Conservation (phyloP, 2,329 filamentous ascomycete genomes). For the Malbranchea zuffiana region DNA sequence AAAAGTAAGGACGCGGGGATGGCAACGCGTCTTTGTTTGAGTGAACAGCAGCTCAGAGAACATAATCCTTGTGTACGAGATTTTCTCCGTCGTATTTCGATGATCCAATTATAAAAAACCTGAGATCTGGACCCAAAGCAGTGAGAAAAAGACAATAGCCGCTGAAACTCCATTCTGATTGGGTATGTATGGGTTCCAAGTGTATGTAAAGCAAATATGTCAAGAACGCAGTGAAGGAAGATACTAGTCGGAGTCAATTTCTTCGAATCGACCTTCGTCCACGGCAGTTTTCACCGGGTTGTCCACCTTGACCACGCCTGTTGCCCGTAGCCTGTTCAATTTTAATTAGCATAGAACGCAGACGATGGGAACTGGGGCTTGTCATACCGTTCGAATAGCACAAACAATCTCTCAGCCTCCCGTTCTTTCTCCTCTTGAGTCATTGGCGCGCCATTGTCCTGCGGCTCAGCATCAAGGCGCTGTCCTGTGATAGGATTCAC, state of each 20-base stretch:
- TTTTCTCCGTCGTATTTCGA: too few relatives aligned
- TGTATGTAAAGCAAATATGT: too few relatives aligned
- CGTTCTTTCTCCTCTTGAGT: slow-evolving; percentile 82
- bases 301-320: slow-evolving; percentile 63
- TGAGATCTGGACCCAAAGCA: too few relatives aligned
- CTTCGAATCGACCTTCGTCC: slow-evolving; percentile 59
- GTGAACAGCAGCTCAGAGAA: too few relatives aligned
- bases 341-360: not conserved
- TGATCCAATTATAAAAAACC: too few relatives aligned
- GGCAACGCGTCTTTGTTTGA: too few relatives aligned
- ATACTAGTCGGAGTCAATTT: slow-evolving; percentile 53
- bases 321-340: slow-evolving; percentile 50
- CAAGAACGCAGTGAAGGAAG: too few relatives aligned
- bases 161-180: too few relatives aligned
- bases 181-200: too few relatives aligned
- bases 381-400: slow-evolving; percentile 69
- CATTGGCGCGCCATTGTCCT: slow-evolving; percentile 58
- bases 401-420: slow-evolving; percentile 81
- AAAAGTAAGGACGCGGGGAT: too few relatives aligned
- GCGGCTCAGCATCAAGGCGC: slow-evolving; percentile 56
- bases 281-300: slow-evolving; percentile 65
- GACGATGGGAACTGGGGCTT: not conserved
- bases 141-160: too few relatives aligned
- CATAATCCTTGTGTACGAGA: too few relatives aligned
- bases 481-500: slow-evolving; percentile 86